These are phyloP conservation scores for Cerioporus squamosus DNA, from an alignment of 1,284 basidiomycete species.

Conservation along the genomic window DNA sequence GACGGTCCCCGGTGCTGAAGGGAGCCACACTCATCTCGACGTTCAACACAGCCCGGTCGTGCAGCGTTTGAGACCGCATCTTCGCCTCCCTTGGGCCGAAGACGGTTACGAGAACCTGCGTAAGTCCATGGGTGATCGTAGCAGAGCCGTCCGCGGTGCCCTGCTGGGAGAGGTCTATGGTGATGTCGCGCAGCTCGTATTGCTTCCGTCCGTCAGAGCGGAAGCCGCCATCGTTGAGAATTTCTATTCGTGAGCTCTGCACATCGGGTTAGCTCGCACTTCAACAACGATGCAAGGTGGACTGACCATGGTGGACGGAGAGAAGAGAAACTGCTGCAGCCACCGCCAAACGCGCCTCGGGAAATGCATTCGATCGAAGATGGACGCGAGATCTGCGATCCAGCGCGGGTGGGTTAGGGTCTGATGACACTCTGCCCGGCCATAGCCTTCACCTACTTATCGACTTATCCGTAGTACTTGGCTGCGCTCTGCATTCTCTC, in stretches of 20 bases:
- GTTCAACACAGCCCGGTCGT: conserved; percentile 84
- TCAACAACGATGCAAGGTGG: no score
- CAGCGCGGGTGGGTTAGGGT: conserved; percentile 7
- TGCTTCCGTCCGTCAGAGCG: conserved; percentile 92
- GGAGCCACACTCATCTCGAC: conserved; percentile 87
- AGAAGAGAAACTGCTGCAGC: neutral
- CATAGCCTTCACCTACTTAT: neutral
- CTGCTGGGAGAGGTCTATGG: conserved; percentile 79
- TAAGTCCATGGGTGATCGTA: conserved; percentile 87
- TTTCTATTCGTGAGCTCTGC: conserved; percentile 82
- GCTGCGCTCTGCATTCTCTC: neutral
- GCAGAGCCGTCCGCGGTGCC: conserved; percentile 87
- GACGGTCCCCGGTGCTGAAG: conserved; percentile 84
- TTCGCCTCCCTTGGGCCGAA: conserved; percentile 92
- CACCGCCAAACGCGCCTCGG: neutral
- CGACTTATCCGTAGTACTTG: neutral
- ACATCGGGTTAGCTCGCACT: no score
- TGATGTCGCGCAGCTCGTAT: conserved; percentile 86
- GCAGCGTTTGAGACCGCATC: conserved; percentile 72
- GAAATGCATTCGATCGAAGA: neutral
- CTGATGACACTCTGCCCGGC: neutral
- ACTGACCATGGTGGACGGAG: conserved; percentile 16
- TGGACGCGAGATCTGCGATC: conserved; percentile 10
- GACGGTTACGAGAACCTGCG: conserved; percentile 84
- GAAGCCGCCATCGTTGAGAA: conserved; percentile 87